Conservation (phyloP, 2,329 filamentous ascomycete genomes). For the Fusarium beomiforme region DNA sequence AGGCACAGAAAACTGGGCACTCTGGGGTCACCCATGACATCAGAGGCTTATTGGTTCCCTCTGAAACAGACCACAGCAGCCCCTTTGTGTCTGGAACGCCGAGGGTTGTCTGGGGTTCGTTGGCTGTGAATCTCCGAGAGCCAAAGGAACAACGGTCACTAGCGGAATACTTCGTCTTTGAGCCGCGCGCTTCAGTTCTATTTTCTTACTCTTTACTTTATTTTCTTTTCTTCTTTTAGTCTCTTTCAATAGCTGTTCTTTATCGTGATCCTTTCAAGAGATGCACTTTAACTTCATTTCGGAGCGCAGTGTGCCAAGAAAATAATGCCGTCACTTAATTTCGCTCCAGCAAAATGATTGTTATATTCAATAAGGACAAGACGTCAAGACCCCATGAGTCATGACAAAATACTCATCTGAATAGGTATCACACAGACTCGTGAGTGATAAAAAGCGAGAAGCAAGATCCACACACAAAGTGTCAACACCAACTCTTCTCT, state of each 20-base stretch:
- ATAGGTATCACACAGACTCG: too few relatives aligned
- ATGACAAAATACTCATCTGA: too few relatives aligned
- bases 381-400: too few relatives aligned
- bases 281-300: too few relatives aligned
- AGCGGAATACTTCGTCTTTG: background rate
- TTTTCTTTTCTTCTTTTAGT: too few relatives aligned
- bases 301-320: too few relatives aligned
- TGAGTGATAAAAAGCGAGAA: background rate
- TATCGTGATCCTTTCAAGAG: too few relatives aligned
- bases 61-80: slow-evolving; percentile 29
- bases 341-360: too few relatives aligned
- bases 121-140: slow-evolving; percentile 13
- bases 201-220: too few relatives aligned
- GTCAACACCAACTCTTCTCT: background rate
- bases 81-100: slow-evolving; percentile 31
- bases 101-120: slow-evolving; percentile 16
- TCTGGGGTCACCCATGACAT: slow-evolving; percentile 44
- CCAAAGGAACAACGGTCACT: background rate
- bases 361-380: too few relatives aligned
- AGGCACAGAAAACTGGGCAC: slow-evolving; percentile 17
- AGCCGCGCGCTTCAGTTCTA: slow-evolving; percentile 4
- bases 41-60: slow-evolving; percentile 49
- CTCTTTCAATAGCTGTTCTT: background rate
- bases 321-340: too few relatives aligned
- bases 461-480: background rate